Evolutionary conservation across 257 asterid genomes (phyloP).

Genomic region (Gentiana dahurica): DNA sequence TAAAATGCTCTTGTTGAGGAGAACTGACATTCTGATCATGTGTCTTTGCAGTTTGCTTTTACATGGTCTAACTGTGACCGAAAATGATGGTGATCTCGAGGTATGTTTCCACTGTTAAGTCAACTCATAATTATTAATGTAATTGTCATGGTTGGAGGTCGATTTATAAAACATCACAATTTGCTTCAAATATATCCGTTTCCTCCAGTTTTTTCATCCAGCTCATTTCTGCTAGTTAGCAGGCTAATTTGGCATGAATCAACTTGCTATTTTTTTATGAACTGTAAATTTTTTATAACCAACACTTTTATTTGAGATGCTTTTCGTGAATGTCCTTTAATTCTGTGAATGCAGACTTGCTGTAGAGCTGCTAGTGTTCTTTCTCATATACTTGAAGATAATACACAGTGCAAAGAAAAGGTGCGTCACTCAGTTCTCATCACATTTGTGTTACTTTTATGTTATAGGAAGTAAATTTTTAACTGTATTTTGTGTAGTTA

Average conservation of each 20-base stretch:
- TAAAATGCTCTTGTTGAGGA: too few species aligned
- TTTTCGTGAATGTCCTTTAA: not conserved
- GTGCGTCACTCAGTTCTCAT: constrained; percentile 13
- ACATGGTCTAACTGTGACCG: constrained; percentile 71
- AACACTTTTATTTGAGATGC: not conserved
- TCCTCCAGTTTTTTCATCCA: not conserved
- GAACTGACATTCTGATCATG: not conserved
- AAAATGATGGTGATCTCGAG: constrained; percentile 87
- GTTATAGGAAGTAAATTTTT: not conserved
- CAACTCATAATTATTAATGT: not conserved
- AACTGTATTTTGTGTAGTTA: not conserved
- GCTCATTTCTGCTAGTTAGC: not conserved
- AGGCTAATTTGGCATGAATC: too few species aligned
- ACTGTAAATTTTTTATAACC: too few species aligned
- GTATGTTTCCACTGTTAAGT: constrained; percentile 20
- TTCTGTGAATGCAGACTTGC: constrained; percentile 52
- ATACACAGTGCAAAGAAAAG: constrained; percentile 75
- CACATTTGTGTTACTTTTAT: not conserved
- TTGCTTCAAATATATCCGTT: too few species aligned
- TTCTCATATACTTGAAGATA: constrained; percentile 70
- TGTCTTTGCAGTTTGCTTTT: constrained; percentile 66
- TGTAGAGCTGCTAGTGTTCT: constrained; percentile 91
- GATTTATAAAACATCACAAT: too few species aligned
- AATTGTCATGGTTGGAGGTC: not conserved
- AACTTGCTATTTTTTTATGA: too few species aligned